Base-by-base conservation (phyloP, 345 rosid genomes). In the Excoecaria cochinchinensis region DNA sequence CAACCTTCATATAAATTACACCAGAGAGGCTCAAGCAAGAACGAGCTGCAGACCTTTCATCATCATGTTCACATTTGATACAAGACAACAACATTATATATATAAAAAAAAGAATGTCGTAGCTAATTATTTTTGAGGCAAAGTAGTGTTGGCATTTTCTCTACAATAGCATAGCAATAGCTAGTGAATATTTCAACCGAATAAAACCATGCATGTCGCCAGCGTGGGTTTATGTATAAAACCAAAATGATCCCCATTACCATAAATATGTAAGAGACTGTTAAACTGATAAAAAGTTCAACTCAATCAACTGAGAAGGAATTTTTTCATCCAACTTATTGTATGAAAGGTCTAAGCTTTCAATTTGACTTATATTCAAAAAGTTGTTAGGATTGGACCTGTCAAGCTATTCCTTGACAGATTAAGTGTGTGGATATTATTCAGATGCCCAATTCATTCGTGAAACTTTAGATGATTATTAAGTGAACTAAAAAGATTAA, bases 341-440 rank as follows among this genome's bases (percentile, higher is more conserved):
- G 71, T 59, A 69, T 0, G 84, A 86, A 58, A 78, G 69, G 65
- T 83, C 89, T 21, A 69, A 12, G 19, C 36, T 69, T 22, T 76
- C 69, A n/a, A 69, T 50, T 8, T 39, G 25, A 19, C 60, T 21
- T 14, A 76, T 52, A 22, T 48, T 69, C 21, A 62, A 69, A 69
- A 76, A 60, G 60, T 8, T 50, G 44, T 2, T 14, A 61, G 74
- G 22, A 69, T 60, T 39, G 31, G 74, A 16, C 79, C 79, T 8
- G 24, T 22, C 21, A 76, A 38, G 0, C 16, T 48, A 39, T 76
- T 76, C 19, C 21, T 22, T 14, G 71, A 77, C 14, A 53, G 22
- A 22, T 70, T 77, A 9, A 77, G 56, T 2, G 70, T 62, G 10
- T 40, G 16, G 2, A 81, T 76, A 2, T 1, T 36, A 12, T n/a